Evolutionary conservation across 495 filamentous ascomycete genomes (phyloP).

Genomic region (Thozetella sp.): DNA sequence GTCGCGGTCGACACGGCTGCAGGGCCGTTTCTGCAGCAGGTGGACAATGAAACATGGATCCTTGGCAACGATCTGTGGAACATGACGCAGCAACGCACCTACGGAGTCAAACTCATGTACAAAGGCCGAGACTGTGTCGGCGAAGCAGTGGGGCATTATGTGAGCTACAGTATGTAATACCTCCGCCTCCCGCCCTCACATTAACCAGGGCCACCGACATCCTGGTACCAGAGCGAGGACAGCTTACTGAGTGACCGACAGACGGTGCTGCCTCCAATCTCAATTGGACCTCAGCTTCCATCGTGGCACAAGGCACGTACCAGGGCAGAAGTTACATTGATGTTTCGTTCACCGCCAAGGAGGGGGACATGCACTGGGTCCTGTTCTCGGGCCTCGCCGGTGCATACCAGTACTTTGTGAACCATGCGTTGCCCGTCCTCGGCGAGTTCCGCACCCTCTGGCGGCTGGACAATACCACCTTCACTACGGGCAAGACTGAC

Average conservation of each 20-base stretch:
- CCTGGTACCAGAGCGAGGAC: background rate
- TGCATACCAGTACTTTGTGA: conserved; percentile 46
- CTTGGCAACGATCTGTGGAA: conserved; percentile 39
- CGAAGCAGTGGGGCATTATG: conserved; percentile 39
- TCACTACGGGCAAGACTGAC: conserved; percentile 33
- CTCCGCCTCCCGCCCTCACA: background rate
- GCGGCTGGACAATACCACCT: conserved; percentile 34
- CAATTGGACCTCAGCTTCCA: conserved; percentile 31
- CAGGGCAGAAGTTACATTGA: conserved; percentile 31
- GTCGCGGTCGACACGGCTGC: background rate
- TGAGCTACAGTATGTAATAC: conserved; percentile 31
- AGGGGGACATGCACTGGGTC: conserved; percentile 44
- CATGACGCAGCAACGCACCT: conserved; percentile 23
- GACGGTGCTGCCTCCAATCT: conserved; percentile 33
- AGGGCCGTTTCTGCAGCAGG: conserved; percentile 7
- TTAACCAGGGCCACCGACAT: too few relatives aligned
- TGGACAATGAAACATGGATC: conserved; percentile 14
- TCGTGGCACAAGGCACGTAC: conserved; percentile 16
- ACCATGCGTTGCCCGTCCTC: conserved; percentile 34
- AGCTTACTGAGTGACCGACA: conserved; percentile 5
- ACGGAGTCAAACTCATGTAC: conserved; percentile 34
- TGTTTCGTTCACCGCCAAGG: conserved; percentile 29
- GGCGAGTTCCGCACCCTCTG: conserved; percentile 43
- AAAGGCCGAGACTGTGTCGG: conserved; percentile 37
- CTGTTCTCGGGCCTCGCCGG: conserved; percentile 33